Evolutionary conservation across 2,329 filamentous ascomycete genomes (phyloP).

Genomic region (Claviceps sp.): DNA sequence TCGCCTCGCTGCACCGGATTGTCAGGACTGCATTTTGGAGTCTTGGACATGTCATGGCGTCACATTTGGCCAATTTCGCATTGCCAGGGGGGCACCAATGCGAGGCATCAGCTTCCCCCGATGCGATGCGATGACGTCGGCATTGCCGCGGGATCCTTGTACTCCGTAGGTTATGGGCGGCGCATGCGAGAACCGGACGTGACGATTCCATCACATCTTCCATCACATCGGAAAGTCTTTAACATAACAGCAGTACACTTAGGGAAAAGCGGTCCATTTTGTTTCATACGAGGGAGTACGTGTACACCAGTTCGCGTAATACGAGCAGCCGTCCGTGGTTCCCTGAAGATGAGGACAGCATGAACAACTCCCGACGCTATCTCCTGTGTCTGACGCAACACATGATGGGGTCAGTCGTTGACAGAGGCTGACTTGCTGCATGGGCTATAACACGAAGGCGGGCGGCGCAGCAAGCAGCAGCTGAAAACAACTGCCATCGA

Average conservation of each 20-base stretch:
- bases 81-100: conserved; percentile 4
- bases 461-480: not conserved
- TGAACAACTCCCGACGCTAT: conserved; percentile 5
- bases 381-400: conserved; percentile 3
- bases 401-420: conserved; percentile 3
- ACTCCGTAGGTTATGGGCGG: not conserved
- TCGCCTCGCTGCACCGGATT: too few species aligned
- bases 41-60: conserved; percentile 6
- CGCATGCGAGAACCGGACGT: conserved; percentile 5
- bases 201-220: too few species aligned
- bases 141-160: conserved; percentile 3
- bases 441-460: not conserved
- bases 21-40: too few species aligned
- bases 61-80: conserved; percentile 2
- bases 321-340: conserved; percentile 5
- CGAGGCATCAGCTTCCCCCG: conserved; percentile 6
- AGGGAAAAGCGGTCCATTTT: not conserved
- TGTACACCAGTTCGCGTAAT: conserved; percentile 7
- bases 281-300: conserved; percentile 4
- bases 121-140: conserved; percentile 6
- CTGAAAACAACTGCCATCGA: not conserved
- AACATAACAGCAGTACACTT: not conserved
- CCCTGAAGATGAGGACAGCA: conserved; percentile 5
- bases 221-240: not conserved
- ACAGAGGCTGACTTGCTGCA: conserved; percentile 3